Conservation (phyloP, 169 alveolate species). For the Plasmodium falciparum region DNA sequence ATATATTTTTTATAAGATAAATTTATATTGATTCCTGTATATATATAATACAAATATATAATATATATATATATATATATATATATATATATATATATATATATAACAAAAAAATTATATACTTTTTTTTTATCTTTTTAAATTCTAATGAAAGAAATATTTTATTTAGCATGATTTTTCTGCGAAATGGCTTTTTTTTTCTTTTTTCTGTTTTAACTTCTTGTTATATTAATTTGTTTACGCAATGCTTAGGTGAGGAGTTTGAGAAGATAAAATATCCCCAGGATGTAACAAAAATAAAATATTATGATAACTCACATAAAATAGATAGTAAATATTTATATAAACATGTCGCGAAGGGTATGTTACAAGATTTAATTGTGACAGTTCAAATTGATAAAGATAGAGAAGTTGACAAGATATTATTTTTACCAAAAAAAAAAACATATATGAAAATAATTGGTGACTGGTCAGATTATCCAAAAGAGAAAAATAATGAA, state of each 20-base stretch:
- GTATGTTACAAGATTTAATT: constrained; percentile 38
- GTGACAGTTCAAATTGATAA: constrained; percentile 31
- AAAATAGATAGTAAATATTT: constrained; percentile 39
- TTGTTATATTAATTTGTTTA: background rate
- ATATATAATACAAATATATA: no score
- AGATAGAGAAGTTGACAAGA: constrained; percentile 20
- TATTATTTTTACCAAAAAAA: constrained; percentile 40
- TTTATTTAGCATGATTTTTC: background rate
- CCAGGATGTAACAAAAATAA: constrained; percentile 53
- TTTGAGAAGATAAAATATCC: constrained; percentile 46
- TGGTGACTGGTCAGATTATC: constrained; percentile 72
- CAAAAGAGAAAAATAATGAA: constrained; percentile 22
- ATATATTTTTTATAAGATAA: no score
- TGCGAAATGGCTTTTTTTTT: constrained; percentile 11
- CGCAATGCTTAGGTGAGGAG: constrained; percentile 18
- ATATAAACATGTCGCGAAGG: constrained; percentile 49
- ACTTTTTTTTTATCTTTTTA: no score
- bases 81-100: no score
- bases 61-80: no score
- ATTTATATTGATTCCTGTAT: no score
- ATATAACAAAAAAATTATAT: no score
- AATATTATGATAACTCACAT: constrained; percentile 35
- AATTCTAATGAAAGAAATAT: no score
- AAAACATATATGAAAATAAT: constrained; percentile 42
- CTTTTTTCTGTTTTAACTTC: constrained; percentile 3